phyloP scores from a whole-genome alignment of 1,139 yeast species.

The Keqinozyma sinolaborantium region DNA sequence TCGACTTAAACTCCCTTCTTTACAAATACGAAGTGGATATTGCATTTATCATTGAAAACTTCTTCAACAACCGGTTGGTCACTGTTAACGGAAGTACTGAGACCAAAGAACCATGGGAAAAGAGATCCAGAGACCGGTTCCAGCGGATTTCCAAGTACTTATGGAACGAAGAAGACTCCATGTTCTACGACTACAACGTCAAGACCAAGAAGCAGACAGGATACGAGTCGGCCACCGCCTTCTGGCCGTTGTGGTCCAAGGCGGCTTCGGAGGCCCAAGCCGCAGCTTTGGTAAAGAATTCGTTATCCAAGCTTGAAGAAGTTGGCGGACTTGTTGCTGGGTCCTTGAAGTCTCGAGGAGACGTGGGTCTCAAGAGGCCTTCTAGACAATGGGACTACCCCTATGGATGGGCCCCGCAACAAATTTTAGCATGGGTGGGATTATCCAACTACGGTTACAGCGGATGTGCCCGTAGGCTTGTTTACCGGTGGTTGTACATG shows the following conservation, averaged over 20 bases:
- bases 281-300: slow-evolving; percentile 48
- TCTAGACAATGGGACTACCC: slow-evolving; percentile 98
- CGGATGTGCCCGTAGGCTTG: slow-evolving; percentile 65
- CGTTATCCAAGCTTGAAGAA: slow-evolving; percentile 74
- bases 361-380: slow-evolving; percentile 65
- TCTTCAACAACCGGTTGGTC: slow-evolving; percentile 50
- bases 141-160: slow-evolving; percentile 60
- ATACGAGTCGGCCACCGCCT: slow-evolving; percentile 86
- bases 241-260: slow-evolving; percentile 93
- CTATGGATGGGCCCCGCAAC: slow-evolving; percentile 99
- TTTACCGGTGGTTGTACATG: slow-evolving; percentile 83
- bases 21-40: slow-evolving; percentile 92
- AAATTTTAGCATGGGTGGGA: slow-evolving; percentile 92
- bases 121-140: slow-evolving; percentile 54
- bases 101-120: slow-evolving; percentile 56
- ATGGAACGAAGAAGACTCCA: slow-evolving; percentile 81
- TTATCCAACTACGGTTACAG: slow-evolving; percentile 68
- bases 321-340: slow-evolving; percentile 91
- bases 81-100: slow-evolving; percentile 33
- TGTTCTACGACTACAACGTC: slow-evolving; percentile 84
- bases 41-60: slow-evolving; percentile 55
- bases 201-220: slow-evolving; percentile 51
- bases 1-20: slow-evolving; percentile 80
- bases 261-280: slow-evolving; percentile 77
- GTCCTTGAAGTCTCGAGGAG: slow-evolving; percentile 74